Evolutionary conservation across 805 yeast genomes (phyloP), one percentile per base, ranked within the genome.

Genomic region (Brettanomyces naardenensis): DNA sequence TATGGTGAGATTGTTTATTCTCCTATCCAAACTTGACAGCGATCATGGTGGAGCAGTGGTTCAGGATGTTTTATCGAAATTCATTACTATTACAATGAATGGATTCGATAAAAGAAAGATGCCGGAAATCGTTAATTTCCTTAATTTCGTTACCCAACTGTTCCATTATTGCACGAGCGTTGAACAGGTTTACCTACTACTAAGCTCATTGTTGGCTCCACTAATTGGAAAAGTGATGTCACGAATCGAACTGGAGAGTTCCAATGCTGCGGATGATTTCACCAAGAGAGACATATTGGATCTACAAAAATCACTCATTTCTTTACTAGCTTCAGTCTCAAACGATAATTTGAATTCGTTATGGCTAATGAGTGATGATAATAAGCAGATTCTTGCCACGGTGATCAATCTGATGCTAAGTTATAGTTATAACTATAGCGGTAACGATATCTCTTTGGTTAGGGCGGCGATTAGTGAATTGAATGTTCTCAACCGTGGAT

Each of bases 81-180:
- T 88, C 43, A 75, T 92, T 41, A 73, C 85, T 2, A 68, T 79
- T 18, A 64, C 86, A 40, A 65, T 84, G 52, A 66, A 68, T 21
- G 67, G 73, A 19, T 69, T 73, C 11, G 75, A 73, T 27, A 71
- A 78, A 47, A 65, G 80, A 48, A 74, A 72, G 41, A 59, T 73
- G 10, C 62, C 67, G 37, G 96, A 89, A 56, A 64, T 90, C 54
- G 70, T 73, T 28, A 95, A 88, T 52, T 87, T 92, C 53, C 62
- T 88, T 39, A 73, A 90, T 28, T 90, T 92, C 56, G 62, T 92
- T 44, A 89, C 95, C 4, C 97, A 92, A 61, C 73, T 92, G 44
- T 74, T 83, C 37, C 97, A 90, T 56, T 73, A 69, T 46, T 87
- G 80, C 61, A 67, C 67, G 33, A 10, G 10, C 19, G 80, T 84